Evolutionary conservation across 2,329 filamentous ascomycete genomes (phyloP), one percentile per base, ranked within the genome.

Genomic region (Talaromyces pinophilus): DNA sequence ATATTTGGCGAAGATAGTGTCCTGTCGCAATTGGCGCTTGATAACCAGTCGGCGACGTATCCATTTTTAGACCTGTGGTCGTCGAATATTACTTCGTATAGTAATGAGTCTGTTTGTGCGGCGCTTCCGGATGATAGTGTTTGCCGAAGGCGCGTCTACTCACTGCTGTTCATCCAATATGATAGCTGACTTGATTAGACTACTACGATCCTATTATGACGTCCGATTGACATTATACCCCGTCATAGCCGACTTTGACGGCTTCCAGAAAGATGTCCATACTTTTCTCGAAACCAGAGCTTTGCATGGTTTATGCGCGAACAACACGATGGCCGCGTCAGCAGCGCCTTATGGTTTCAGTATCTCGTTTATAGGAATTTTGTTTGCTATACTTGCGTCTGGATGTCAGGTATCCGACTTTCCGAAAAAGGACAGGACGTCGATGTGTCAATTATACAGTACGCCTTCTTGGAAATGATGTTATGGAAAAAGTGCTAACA

Each of bases 61-160:
- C 87, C 87, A 5, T 89, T 89, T 71, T 84, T 88, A 25, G 87
- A 88, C 71, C 76, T 89, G 3, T 88, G 86, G 86, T 87, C 87
- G 3, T 85, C 85, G 0, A 85, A 88, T 66, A 86, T 84, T 64
- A 86, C 85, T 1, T 80, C 85, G 3, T 81, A 84, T 67, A 83
- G 86, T 70, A 82, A 87, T 4, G 83, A 80, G 66, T 85, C 87
- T 61, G 80, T 89, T 1, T 85, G 85, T 42, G 86, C 85, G 69
- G 85, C 85, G 1, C 77, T 89, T 42, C 87, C 87, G 0, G 83
- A 79, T 66, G 87, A 89, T 70, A 78, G 81, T 22, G 83, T 88
- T 70, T 87, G 86, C 66, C 74, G 83, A 65, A 79, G 74, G 71
- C 75, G 15, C 22, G 38, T 62, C 48, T 52, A 19, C 40, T n/a